phyloP scores from a whole-genome alignment of 2,329 filamentous ascomycete genomes.

The Xylariaceae sp. region DNA sequence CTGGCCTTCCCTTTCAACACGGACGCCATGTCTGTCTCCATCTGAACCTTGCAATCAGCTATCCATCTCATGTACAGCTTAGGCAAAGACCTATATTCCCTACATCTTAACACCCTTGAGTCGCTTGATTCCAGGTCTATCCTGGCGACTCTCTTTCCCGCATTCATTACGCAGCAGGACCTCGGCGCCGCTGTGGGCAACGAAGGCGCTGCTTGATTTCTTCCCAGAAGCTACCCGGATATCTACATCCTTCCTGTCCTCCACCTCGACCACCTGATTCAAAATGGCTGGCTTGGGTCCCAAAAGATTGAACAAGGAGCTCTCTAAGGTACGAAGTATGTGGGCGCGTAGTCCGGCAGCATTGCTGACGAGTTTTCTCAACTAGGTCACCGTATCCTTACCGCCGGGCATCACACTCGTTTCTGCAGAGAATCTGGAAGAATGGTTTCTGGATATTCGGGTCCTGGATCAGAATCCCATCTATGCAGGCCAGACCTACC shows the following conservation, averaged over 20 bases:
- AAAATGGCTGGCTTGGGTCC: constrained; percentile 50
- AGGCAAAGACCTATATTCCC: background rate
- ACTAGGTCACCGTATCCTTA: constrained; percentile 57
- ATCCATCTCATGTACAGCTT: background rate
- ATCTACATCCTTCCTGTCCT: background rate
- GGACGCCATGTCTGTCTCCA: background rate
- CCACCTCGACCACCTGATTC: constrained; percentile 3
- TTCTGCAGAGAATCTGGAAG: constrained; percentile 77
- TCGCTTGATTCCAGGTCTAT: background rate
- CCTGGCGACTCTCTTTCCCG: background rate
- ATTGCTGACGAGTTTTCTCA: constrained; percentile 9
- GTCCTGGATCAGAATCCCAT: constrained; percentile 91
- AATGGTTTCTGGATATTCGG: constrained; percentile 90
- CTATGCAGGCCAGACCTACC: constrained; percentile 78
- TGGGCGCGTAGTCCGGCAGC: background rate
- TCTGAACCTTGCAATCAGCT: background rate
- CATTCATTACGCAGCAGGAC: background rate
- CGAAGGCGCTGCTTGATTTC: background rate
- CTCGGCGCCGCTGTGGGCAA: background rate
- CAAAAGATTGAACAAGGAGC: constrained; percentile 63
- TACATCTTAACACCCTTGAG: background rate
- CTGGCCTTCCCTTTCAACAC: background rate
- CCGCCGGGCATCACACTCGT: constrained; percentile 78
- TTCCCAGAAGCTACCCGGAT: background rate
- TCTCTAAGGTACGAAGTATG: constrained; percentile 51